Percentiles rank a stretch among this genome's conserved stretches.
These are phyloP conservation scores for Isabelozyma rhagii DNA, from an alignment of 805 yeast genomes.

Conservation along the genomic window DNA sequence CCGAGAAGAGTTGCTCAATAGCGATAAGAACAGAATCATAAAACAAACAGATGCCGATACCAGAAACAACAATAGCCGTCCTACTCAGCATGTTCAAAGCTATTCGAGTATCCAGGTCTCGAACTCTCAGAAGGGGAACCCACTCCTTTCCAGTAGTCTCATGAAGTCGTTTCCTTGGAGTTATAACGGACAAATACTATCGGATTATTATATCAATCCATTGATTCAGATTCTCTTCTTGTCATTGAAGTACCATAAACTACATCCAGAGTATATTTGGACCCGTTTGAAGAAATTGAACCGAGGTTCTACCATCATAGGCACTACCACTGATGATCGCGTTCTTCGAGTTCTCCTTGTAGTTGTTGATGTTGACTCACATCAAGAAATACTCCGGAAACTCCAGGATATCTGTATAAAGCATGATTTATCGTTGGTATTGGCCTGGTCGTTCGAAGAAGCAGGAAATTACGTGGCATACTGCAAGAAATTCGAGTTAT, in stretches of 20 bases:
- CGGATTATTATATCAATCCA: constrained; percentile 63
- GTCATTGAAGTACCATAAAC: constrained; percentile 68
- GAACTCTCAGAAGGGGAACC: constrained; percentile 70
- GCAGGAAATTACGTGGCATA: constrained; percentile 42
- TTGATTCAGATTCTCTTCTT: constrained; percentile 57
- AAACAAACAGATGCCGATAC: neutral
- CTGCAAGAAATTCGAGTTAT: constrained; percentile 34
- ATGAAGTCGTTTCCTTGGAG: constrained; percentile 54
- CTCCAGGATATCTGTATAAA: constrained; percentile 47
- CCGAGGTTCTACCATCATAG: constrained; percentile 24
- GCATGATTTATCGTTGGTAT: constrained; percentile 46
- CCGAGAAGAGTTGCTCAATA: neutral
- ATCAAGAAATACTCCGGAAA: constrained; percentile 46
- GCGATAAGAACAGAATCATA: neutral
- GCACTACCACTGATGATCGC: constrained; percentile 29
- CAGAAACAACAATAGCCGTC: constrained; percentile 14
- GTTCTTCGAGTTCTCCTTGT: constrained; percentile 54
- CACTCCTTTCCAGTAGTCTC: constrained; percentile 48
- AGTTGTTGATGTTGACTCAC: constrained; percentile 64
- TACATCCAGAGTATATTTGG: constrained; percentile 72
- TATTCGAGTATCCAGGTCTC: constrained; percentile 49
- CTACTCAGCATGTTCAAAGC: constrained; percentile 7
- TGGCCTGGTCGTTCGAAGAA: constrained; percentile 53
- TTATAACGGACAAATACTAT: constrained; percentile 49
- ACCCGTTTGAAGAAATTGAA: constrained; percentile 47